Evolutionary conservation across 2,329 filamentous ascomycete species (phyloP), one percentile per base, ranked within the genome.

Genomic region (Colletotrichum sp.): DNA sequence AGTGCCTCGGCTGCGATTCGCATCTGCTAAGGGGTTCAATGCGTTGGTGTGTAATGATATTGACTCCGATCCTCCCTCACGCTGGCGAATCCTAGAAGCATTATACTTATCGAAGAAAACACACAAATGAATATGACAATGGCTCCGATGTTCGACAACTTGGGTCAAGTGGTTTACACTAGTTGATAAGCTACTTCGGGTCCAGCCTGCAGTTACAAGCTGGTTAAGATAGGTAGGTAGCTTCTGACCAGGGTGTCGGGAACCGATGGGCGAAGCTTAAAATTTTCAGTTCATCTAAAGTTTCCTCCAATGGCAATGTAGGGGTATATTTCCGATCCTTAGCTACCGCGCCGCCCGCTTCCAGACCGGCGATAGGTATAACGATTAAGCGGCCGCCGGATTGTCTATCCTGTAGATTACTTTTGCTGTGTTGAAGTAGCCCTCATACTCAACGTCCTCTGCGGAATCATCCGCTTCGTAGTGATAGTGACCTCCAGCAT

Each of bases 401-500:
- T 65, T 71, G 18, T 87, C 86, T 64, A 88, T 81, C 4, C 85
- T 80, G 75, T 86, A 88, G 2, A 89, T 70, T 5, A 77, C 71
- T 32, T 85, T 82, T 6, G 86, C 87, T 9, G 84, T 81, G 75
- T 88, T 87, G 34, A 88, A 86, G 78, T 87, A 89, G 2, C 81
- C 87, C 75, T 88, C 86, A 77, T 89, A 89, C 71, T 88, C 86
- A 12, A 89, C 81, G 2, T 84, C 82, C 2, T 83, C 81, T 6
- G 74, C 79, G 0, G 75, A 80, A 7, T 80, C 78, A 8, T 82
- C 80, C 2, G 84, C 65, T 79, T 86, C 86, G 75, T 81, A 86
- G 77, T 89, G 87, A 78, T 88, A 88, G 79, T 89, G 87, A 0
- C 87, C 88, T 5, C 87, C 87, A 13, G 80, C 79, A 13, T 73